Percentiles rank a stretch among this genome's conserved stretches.
Evolutionary conservation across 768 basidiomycete genomes (phyloP).

Genomic region (Trametes villosa): DNA sequence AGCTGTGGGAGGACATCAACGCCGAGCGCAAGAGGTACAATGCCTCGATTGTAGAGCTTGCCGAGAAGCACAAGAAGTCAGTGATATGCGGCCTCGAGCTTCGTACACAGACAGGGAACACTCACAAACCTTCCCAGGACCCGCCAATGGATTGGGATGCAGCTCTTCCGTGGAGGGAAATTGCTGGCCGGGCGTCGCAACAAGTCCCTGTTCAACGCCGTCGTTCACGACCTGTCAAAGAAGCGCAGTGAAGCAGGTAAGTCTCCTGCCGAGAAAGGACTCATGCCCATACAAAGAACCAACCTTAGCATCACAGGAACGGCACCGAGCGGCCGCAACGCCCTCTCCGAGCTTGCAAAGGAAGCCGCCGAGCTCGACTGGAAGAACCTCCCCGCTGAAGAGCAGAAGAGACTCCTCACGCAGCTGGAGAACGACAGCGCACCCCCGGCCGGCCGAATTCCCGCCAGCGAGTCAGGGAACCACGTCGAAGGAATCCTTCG

Average conservation of each 20-base stretch:
- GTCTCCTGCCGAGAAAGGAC: not conserved
- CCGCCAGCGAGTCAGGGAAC: not conserved
- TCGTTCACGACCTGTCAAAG: constrained; percentile 1
- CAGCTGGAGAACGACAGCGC: not conserved
- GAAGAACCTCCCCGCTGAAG: not conserved
- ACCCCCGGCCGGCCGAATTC: not conserved
- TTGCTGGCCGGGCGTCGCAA: not conserved
- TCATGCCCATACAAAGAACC: not conserved
- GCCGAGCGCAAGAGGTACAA: not conserved
- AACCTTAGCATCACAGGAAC: not conserved
- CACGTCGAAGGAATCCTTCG: not conserved
- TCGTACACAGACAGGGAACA: not conserved
- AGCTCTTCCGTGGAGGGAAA: constrained; percentile 2
- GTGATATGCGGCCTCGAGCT: not conserved
- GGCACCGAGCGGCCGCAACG: not conserved
- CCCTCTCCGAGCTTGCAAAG: not conserved
- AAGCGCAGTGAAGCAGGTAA: not conserved
- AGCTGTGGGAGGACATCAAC: not conserved
- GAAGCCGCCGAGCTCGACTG: constrained; percentile 2
- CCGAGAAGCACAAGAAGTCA: not conserved
- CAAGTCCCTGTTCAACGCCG: not conserved
- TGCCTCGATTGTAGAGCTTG: not conserved
- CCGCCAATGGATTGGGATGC: not conserved
- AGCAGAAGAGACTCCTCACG: not conserved
- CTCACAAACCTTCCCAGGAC: not conserved